Evolutionary conservation across 306 rosid genomes (phyloP).

Genomic region (Glycyrrhiza uralensis): DNA sequence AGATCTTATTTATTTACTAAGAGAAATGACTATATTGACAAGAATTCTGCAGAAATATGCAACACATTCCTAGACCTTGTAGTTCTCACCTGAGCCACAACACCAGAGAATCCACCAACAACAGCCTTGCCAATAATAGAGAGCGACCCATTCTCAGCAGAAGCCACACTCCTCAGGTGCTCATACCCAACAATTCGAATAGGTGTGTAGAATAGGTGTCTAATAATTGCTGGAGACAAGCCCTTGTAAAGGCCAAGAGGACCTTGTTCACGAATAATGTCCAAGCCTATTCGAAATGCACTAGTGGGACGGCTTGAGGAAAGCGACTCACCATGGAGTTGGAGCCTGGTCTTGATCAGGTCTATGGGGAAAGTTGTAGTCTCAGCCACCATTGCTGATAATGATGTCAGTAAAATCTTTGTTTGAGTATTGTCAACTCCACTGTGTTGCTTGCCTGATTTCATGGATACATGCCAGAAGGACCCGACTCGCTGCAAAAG

Average conservation of each 20-base stretch:
- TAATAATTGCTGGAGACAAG: conserved; percentile 70
- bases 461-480: conserved; percentile 33
- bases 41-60: not conserved
- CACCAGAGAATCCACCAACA: conserved; percentile 72
- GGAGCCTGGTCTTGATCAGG: conserved; percentile 81
- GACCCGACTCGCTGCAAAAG: conserved; percentile 4
- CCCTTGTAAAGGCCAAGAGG: conserved; percentile 72
- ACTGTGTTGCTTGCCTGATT: conserved; percentile 27
- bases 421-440: conserved; percentile 32
- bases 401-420: conserved; percentile 56
- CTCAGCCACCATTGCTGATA: conserved; percentile 88
- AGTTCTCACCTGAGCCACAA: conserved; percentile 71
- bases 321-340: conserved; percentile 71
- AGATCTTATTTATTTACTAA: not conserved
- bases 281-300: conserved; percentile 55
- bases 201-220: conserved; percentile 83
- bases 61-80: conserved; percentile 1
- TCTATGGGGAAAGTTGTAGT: conserved; percentile 82
- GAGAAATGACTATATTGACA: not conserved
- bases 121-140: conserved; percentile 58
- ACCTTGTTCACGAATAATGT: conserved; percentile 60
- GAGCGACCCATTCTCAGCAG: conserved; percentile 40
- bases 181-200: conserved; percentile 77
- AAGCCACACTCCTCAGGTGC: conserved; percentile 45
- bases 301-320: conserved; percentile 45